Evolutionary conservation across 1,139 yeast species (phyloP), one percentile per base, ranked within the genome.

Genomic region (Wickerhamomyces sp.): DNA sequence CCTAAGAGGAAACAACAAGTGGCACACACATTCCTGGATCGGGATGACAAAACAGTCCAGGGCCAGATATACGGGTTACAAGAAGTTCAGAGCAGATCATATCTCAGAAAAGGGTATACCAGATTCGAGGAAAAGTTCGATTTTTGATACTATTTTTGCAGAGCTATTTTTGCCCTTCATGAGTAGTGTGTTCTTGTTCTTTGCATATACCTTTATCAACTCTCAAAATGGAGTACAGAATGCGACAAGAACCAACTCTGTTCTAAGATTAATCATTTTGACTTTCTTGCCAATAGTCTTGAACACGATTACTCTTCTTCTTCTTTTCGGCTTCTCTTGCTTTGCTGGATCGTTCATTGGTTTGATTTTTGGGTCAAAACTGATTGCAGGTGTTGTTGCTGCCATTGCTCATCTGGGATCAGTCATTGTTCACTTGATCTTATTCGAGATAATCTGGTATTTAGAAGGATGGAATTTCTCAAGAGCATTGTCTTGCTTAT

Each of bases 201-300:
- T 78, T 33, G 90, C 94, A 0, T 88, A 79, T 57, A 66, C 81
- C 42, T 89, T 81, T 57, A 76, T 83, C 43, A 85, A 84, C 58
- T 71, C 91, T 0, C 94, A 85, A 62, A 80, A 79, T 37, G 88
- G 87, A 3, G 83, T 81, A 1, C 56, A 56, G 30, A 57, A 63
- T 27, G 76, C 75, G 0, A 55, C 54, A n/a, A 71, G 73, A 0
- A 74, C 82, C 1, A 78, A 83, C 54, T 75, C 85, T 0, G 45
- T 81, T 1, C 40, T 80, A 10, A 67, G 94, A 40, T 58, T 86
- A 9, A 54, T 68, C 0, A 57, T 84, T 7, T 66, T 82, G 2
- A 66, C 81, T 0, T 43, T 77, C 36, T 61, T 73, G 0, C 95
- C 95, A 0, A 66, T 83, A 23, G 39, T 71, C 0, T 52, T 75